Evolutionary conservation across 75 land plant species (phyloP), one percentile per base, ranked within the genome.

Genomic region (Azolla pinnata): DNA sequence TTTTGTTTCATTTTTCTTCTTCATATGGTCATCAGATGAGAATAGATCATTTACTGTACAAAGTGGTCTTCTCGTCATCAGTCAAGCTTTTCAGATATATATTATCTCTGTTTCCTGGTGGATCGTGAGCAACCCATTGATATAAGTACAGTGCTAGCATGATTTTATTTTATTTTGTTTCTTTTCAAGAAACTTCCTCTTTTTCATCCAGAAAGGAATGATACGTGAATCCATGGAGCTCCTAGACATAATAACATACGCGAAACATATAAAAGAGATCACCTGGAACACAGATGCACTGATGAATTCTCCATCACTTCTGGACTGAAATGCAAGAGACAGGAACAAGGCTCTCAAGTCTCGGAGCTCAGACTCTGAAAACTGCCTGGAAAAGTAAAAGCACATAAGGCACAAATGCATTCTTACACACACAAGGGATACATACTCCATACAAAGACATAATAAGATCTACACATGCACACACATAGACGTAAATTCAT

Each of bases 251-350:
- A n/a, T n/a, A n/a, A n/a, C n/a, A n/a, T n/a, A n/a, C n/a, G n/a
- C n/a, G n/a, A n/a, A n/a, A n/a, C n/a, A n/a, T n/a, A n/a, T n/a
- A n/a, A n/a, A n/a, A n/a, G n/a, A n/a, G n/a, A n/a, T n/a, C 40
- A 87, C 95, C 89, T 85, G 67, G 61, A 89, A 86, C 35, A 83
- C 87, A 18, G 86, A 67, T 3, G 81, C 77, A 33, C 74, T 73
- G 1, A 89, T 54, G 54, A 42, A 80, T 59, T 73, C 54, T 35
- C 76, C 72, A 31, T 83, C 28, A 59, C 72, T 76, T 17, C 71
- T 69, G 12, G 90, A 85, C 53, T 89, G 90, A 1, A 72, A 56
- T 5, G 96, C 86, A 27, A 86, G 74, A 0, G 90, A 85, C 16
- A 29, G 40, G 57, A 80, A 89, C 19, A 89, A 60, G 25, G 76